These are phyloP conservation scores for Calycina herbarum DNA, from an alignment of 2,329 filamentous ascomycete species.

Conservation along the genomic window DNA sequence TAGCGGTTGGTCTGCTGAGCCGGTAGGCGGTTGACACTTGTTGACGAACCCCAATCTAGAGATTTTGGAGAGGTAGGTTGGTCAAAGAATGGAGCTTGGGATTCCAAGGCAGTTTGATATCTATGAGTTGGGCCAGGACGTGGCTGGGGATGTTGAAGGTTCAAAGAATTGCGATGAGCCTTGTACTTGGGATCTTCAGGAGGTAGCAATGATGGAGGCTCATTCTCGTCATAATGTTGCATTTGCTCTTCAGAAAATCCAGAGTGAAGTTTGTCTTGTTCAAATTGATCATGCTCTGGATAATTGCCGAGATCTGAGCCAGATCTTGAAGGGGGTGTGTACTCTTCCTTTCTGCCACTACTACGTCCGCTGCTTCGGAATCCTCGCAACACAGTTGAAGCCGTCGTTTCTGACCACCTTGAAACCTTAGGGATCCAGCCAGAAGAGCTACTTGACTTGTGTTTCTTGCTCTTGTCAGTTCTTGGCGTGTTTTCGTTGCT, in stretches of 20 bases:
- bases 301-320: conserved; percentile 72
- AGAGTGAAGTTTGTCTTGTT: conserved; percentile 60
- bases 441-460: conserved; percentile 82
- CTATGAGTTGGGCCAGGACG: conserved; percentile 71
- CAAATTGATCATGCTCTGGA: conserved; percentile 56
- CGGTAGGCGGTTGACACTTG: conserved; percentile 53
- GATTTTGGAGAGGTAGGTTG: conserved; percentile 58
- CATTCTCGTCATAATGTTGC: conserved; percentile 31
- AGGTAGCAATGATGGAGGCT: conserved; percentile 33
- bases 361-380: conserved; percentile 66
- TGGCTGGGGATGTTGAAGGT: conserved; percentile 78
- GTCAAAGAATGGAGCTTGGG: conserved; percentile 68
- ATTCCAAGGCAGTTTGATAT: conserved; percentile 72
- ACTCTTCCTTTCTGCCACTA: conserved; percentile 61
- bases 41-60: conserved; percentile 63
- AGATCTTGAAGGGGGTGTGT: conserved; percentile 67
- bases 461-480: conserved; percentile 74
- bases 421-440: conserved; percentile 88
- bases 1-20: conserved; percentile 55
- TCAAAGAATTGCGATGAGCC: conserved; percentile 77
- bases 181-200: conserved; percentile 75
- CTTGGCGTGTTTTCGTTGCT: conserved; percentile 80
- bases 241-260: conserved; percentile 55
- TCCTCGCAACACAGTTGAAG: conserved; percentile 79
- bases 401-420: conserved; percentile 94